Evolutionary conservation across 2,329 filamentous ascomycete genomes (phyloP), one percentile per base, ranked within the genome.

Genomic region (Xylaria sp.): DNA sequence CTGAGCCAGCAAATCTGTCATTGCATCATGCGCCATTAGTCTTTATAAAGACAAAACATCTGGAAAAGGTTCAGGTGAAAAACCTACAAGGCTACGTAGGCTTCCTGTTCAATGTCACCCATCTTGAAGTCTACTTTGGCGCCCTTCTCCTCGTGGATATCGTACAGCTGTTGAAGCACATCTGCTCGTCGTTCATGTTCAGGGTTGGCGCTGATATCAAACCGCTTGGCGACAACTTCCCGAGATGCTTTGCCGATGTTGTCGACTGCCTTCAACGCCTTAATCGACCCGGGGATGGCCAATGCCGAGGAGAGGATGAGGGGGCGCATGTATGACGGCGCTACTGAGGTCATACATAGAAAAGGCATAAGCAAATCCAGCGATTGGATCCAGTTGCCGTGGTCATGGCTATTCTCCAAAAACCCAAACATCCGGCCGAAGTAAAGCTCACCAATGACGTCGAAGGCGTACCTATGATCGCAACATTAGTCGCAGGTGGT

Each of bases 331-430:
- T 62, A 71, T 42, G 58, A 49, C 10, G 69, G 67, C 33, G 67
- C 69, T 20, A 71, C 61, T 15, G 60, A 63, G 42, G 63, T 67
- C 49, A 69, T 61, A 29, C 69, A 69, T 13, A 71, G 63, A 11
- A 71, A 67, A 36, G 67, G 69, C 67, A 71, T 67, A 39, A 71
- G 81, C 63, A 81, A 83, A 0, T 73, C 73, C 5, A 71, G 38
- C 5, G 69, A 71, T 29, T 61, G 61, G 49, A 71, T 69, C 69
- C 69, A 71, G 27, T 62, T 57, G 7, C 38, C 57, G 29, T 71
- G 67, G 31, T 71, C 69, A 54, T 67, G 63, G 22, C 44, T 58
- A 15, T 67, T 69, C 53, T 69, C 60, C 51, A 71, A 61, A 44
- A 71, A 71, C 11, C 69, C 69, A 36, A 69, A 71, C 63, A 65